Base-by-base conservation (phyloP, 179 eudicot species). In the Corrigiola litoralis region DNA sequence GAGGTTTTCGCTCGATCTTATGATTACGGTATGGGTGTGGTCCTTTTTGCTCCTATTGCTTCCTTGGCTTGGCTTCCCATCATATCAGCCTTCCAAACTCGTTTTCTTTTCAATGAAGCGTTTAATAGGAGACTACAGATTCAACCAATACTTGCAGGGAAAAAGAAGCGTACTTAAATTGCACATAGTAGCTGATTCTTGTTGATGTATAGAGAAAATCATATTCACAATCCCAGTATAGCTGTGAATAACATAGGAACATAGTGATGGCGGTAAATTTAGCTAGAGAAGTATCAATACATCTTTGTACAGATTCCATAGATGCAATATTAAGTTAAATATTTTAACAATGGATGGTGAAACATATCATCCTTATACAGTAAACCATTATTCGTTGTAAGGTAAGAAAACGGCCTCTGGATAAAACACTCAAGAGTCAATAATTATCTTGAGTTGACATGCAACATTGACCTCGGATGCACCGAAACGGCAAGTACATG, bases 21-120 rank as follows among this genome's bases (percentile, higher is more conserved):
- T 53, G 99, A 95, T 56, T 85, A 65, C 23, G 88, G 87, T 24
- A 87, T 84, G 97, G 96, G 99, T 0, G 82, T 84, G 2, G 78
- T 74, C 56, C 96, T 95, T 40, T 83, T 95, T 57, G 83, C 86
- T 6, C 99, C 99, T 11, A 60, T 91, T 13, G 95, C 92, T 37
- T 75, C 54, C 47, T 76, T 95, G 79, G 95, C 97, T 40, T 95
- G 99, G 99, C 95, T 95, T 21, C 99, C 99, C 2, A 82, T 85
- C 67, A 75, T 86, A 67, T 85, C 94, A 41, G 87, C 96, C 61
- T 95, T 95, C 69, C 99, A 95, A 69, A 88, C 97, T 13, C 95
- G 95, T 11, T 85, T 95, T 61, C 97, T 95, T 66, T 95, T 95
- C 88, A 95, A 95, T 31, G 84, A 86, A 69, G 99, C 99, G 42